A percentile compares a stretch with the other conserved stretches of the same genome.
These are phyloP conservation scores for Nemania diffusa DNA, from an alignment of 2,329 filamentous ascomycete genomes.

Conservation along the genomic window DNA sequence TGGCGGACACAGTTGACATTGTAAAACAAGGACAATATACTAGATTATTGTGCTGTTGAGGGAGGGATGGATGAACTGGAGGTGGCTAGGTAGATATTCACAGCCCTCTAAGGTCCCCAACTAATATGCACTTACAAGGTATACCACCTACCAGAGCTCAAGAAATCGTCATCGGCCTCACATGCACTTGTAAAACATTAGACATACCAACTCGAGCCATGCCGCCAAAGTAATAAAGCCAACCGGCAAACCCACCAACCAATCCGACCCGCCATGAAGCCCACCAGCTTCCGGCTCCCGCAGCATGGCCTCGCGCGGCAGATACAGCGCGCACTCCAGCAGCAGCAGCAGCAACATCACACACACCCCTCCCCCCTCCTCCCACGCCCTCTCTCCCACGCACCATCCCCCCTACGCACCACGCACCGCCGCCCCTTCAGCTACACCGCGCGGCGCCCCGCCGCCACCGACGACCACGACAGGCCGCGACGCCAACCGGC, in stretches of 20 bases:
- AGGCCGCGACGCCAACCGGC: slow-evolving; percentile 54
- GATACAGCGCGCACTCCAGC: slow-evolving; percentile 42
- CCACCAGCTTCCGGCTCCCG: slow-evolving; percentile 35
- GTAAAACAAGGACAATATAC: background rate
- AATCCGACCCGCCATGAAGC: slow-evolving; percentile 41
- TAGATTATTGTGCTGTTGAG: no score
- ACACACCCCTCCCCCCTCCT: slow-evolving; percentile 10
- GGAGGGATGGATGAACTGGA: no score
- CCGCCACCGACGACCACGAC: no score
- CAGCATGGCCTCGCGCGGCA: slow-evolving; percentile 42
- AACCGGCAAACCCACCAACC: background rate
- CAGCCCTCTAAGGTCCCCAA: no score
- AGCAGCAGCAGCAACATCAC: slow-evolving; percentile 35
- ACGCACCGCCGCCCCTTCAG: slow-evolving; percentile 44
- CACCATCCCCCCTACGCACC: slow-evolving; percentile 28
- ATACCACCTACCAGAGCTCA: background rate
- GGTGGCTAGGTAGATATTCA: no score
- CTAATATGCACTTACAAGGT: background rate
- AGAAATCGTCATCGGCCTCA: slow-evolving; percentile 28
- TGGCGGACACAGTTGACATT: background rate
- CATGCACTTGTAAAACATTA: background rate
- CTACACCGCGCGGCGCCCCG: slow-evolving; percentile 42
- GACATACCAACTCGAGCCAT: background rate
- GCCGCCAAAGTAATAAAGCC: background rate
- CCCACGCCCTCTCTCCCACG: background rate